A percentile compares a stretch with the other conserved stretches of the same genome.
phyloP scores from a whole-genome alignment of 495 filamentous ascomycete genomes.

The Penicillium robsamsonii region DNA sequence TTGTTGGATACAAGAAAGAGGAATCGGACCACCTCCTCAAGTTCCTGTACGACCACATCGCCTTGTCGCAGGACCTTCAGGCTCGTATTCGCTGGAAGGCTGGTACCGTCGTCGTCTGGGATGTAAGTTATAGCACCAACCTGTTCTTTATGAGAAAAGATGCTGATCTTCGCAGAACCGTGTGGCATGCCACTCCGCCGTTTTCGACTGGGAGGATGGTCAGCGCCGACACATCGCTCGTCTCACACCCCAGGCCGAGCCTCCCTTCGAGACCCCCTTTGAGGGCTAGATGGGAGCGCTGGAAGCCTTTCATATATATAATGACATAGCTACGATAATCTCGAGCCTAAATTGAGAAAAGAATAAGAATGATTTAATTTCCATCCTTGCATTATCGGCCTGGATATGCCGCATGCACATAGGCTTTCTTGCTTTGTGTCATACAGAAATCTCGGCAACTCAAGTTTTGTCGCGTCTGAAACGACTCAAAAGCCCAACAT shows the following conservation, averaged over 20 bases:
- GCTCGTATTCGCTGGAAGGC: slow-evolving; percentile 56
- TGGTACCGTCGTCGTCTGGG: slow-evolving; percentile 62
- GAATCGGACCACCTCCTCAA: slow-evolving; percentile 64
- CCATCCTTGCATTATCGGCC: not conserved
- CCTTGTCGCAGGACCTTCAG: slow-evolving; percentile 57
- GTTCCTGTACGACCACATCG: slow-evolving; percentile 65
- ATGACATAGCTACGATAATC: not conserved
- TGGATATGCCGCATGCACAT: not conserved
- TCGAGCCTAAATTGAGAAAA: not conserved
- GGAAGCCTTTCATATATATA: not conserved
- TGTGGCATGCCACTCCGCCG: slow-evolving; percentile 71
- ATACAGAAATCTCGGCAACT: not conserved
- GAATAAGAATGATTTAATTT: not conserved
- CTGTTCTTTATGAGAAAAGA: not conserved
- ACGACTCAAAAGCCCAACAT: slow-evolving; percentile 60
- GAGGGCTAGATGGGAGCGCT: slow-evolving; percentile 39
- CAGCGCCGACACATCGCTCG: slow-evolving; percentile 77
- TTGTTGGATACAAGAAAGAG: slow-evolving; percentile 66
- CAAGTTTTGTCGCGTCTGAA: slow-evolving; percentile 20
- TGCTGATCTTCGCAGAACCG: slow-evolving; percentile 53
- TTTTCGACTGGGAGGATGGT: slow-evolving; percentile 79
- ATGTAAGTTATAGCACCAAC: slow-evolving; percentile 39
- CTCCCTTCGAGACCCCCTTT: slow-evolving; percentile 60
- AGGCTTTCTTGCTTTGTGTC: not conserved
- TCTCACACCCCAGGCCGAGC: slow-evolving; percentile 82